Conservation (phyloP, 164 flowering plant genomes). For the Macadamia tetraphylla region DNA sequence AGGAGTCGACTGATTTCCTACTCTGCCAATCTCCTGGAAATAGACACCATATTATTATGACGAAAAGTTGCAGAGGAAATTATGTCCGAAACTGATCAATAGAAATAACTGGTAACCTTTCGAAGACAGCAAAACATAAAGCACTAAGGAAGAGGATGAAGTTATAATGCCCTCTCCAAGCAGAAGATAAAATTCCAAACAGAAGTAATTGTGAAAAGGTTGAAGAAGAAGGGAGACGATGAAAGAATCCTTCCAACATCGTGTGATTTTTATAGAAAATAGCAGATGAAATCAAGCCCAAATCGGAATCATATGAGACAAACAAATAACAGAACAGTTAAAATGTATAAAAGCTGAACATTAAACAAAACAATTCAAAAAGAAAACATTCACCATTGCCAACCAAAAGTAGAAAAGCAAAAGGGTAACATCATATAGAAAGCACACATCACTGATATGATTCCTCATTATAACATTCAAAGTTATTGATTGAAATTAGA, state of each 20-base stretch:
- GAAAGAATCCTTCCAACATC: background rate
- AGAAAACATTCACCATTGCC: too few relatives aligned
- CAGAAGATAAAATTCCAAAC: background rate
- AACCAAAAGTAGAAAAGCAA: too few relatives aligned
- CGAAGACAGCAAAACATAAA: too few relatives aligned
- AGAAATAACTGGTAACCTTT: too few relatives aligned
- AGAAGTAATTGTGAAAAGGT: background rate
- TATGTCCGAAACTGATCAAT: background rate
- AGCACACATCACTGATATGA: constrained; percentile 3
- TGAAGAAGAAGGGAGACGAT: background rate
- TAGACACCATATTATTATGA: constrained; percentile 14
- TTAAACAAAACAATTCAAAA: too few relatives aligned
- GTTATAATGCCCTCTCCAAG: background rate
- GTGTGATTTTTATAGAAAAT: background rate
- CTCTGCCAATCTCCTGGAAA: constrained; percentile 34
- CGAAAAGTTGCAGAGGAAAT: background rate
- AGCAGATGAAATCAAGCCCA: background rate
- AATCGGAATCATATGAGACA: background rate
- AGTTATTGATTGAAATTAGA: constrained; percentile 6
- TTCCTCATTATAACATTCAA: constrained; percentile 11
- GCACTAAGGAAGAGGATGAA: background rate
- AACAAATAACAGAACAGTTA: background rate
- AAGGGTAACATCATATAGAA: too few relatives aligned
- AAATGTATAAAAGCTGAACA: background rate
- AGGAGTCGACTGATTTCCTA: constrained; percentile 21